Base-by-base conservation (phyloP, 441 rosid genomes). In the Pelargonium myrrhifolium region DNA sequence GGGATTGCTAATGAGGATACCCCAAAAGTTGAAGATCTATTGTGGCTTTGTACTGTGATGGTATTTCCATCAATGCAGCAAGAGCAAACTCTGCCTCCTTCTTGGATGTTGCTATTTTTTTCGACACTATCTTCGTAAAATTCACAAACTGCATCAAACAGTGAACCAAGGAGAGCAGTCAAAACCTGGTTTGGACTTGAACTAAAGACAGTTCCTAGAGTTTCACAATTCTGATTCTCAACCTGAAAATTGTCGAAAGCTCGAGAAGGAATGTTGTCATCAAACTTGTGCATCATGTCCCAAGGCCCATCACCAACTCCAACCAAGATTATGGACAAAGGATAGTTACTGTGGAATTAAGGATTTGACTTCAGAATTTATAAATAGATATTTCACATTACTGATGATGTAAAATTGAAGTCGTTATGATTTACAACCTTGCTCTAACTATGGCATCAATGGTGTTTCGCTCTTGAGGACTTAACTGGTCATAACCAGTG, bases 291-390 rank as follows among this genome's bases (percentile, higher is more conserved):
- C 80, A 77, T 74, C 73, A 68, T 71, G 64, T 73, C 80, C 80
- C 76, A 76, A 0, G 79, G 79, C 35, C 79, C 79, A 2, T 76
- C 76, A 35, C 77, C 80, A 1, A 77, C 80, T 62, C 81, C 78
- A 5, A 77, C 81, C 61, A 77, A 18, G 4, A 77, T 71, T 0
- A 77, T 68, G 59, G 81, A 77, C 58, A 77, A 65, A 4, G 81
- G 73, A 56, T 71, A 69, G 18, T 74, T 53, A 35, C 76, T 74
- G 68, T 3, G 68, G 59, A 11, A 10, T 0, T 15, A 24, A 35
- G 39, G 14, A 69, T n/a, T n/a, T n/a, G n/a, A n/a, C n/a, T n/a
- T n/a, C n/a, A n/a, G n/a, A n/a, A n/a, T n/a, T n/a, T n/a, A n/a
- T n/a, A n/a, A n/a, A n/a, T n/a, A n/a, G n/a, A n/a, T n/a, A n/a